Conservation (phyloP, 352 stramenopile genomes). For the Aphanomyces invadans region DNA sequence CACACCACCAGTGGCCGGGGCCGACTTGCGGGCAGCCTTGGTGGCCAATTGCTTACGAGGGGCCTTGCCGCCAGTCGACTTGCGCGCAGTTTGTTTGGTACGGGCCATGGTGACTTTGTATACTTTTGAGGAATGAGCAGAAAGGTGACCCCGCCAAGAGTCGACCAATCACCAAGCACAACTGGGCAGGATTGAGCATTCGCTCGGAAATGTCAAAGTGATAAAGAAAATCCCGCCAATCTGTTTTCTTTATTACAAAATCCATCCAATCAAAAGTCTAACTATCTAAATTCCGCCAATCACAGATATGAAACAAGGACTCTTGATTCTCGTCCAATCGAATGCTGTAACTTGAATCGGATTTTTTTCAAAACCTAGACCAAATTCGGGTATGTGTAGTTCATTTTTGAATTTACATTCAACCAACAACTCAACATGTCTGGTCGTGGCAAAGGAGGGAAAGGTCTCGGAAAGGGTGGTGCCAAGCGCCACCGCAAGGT, state of each 20-base stretch:
- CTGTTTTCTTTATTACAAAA: neutral
- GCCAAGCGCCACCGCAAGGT: constrained; percentile 96
- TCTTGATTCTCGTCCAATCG: constrained; percentile 2
- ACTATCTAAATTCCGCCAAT: neutral
- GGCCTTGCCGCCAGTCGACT: constrained; percentile 91
- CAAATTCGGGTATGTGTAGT: neutral
- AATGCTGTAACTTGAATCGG: neutral
- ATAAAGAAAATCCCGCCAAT: constrained; percentile 13
- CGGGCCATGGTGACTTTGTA: constrained; percentile 73
- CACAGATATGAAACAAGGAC: neutral
- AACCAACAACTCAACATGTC: constrained; percentile 48
- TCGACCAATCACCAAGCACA: neutral
- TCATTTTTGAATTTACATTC: neutral
- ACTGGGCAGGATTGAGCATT: neutral
- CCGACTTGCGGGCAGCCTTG: constrained; percentile 89
- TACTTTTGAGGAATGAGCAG: constrained; percentile 15
- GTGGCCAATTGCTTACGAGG: constrained; percentile 90
- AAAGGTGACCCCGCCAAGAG: neutral
- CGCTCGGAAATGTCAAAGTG: neutral
- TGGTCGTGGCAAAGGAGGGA: constrained; percentile 72
- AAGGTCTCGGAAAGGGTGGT: constrained; percentile 80
- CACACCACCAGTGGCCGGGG: constrained; percentile 84
- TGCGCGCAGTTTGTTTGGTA: constrained; percentile 95
- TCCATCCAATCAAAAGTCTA: neutral
- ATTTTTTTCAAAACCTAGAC: neutral